These are phyloP conservation scores for Mucor mucedo DNA, from an alignment of 371 early-diverging fungal species.

Conservation along the genomic window DNA sequence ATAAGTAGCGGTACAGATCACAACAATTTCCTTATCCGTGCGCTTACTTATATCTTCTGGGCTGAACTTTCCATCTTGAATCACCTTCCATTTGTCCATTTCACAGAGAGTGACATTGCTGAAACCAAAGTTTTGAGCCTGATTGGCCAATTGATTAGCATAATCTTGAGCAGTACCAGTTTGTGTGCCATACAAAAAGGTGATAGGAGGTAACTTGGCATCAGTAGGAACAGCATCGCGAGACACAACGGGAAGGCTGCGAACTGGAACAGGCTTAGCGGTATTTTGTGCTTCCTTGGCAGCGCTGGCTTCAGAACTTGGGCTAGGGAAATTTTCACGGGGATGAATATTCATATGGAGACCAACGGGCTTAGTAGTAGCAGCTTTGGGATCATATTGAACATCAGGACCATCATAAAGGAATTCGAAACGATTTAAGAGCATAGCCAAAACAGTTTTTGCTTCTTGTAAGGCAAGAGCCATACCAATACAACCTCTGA, in stretches of 20 bases:
- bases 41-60: constrained; percentile 18
- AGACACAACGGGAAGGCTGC: constrained; percentile 17
- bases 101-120: constrained; percentile 30
- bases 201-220: constrained; percentile 39
- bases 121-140: constrained; percentile 56
- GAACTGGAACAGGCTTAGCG: constrained; percentile 3
- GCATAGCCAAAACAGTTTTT: constrained; percentile 59
- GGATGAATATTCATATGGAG: constrained; percentile 42
- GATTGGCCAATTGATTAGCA: constrained; percentile 46
- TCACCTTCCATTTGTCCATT: constrained; percentile 57
- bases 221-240: neutral
- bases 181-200: constrained; percentile 60
- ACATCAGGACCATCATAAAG: constrained; percentile 45
- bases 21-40: constrained; percentile 44
- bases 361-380: constrained; percentile 48
- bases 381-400: constrained; percentile 35
- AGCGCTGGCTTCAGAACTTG: constrained; percentile 22
- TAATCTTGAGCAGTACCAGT: constrained; percentile 64
- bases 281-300: constrained; percentile 9
- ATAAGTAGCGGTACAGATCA: constrained; percentile 57
- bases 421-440: constrained; percentile 48
- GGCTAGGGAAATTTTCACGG: constrained; percentile 48
- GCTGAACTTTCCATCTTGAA: constrained; percentile 37
- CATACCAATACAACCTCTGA: constrained; percentile 51
- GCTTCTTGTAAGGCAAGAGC: constrained; percentile 66